Percentiles rank a stretch among this genome's conserved stretches.
Evolutionary conservation across 345 rosid species (phyloP).

Genomic region (Ceriops tagal): DNA sequence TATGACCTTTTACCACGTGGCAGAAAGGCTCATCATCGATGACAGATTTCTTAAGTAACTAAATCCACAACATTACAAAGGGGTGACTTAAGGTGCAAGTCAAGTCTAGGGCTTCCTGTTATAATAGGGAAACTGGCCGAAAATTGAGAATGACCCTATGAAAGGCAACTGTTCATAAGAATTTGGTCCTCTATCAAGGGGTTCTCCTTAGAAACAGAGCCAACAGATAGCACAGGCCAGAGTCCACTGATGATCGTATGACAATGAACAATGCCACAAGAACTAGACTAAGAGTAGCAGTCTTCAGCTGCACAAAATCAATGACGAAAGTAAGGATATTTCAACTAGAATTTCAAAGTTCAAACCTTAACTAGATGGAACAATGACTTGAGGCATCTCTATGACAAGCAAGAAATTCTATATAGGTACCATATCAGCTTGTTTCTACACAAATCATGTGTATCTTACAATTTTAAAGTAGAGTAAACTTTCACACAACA

Average conservation of each 20-base stretch:
- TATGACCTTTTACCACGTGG: too few species aligned
- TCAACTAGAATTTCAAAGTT: not conserved
- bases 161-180: not conserved
- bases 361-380: constrained; percentile 2
- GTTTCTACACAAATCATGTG: not conserved
- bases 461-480: not conserved
- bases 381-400: not conserved
- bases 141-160: not conserved
- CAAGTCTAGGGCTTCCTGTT: too few species aligned
- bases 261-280: constrained; percentile 69
- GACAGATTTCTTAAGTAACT: too few species aligned
- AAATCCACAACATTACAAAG: too few species aligned
- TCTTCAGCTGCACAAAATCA: constrained; percentile 58
- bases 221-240: constrained; percentile 54
- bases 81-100: too few species aligned
- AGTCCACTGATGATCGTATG: constrained; percentile 63
- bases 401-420: not conserved
- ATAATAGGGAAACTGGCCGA: too few species aligned
- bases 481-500: constrained; percentile 5
- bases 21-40: too few species aligned
- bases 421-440: not conserved
- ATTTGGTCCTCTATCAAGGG: constrained; percentile 19
- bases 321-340: not conserved
- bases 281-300: constrained; percentile 64
- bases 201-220: constrained; percentile 53